Conservation (phyloP, 2,329 filamentous ascomycete species). For the Colletotrichum sp. region DNA sequence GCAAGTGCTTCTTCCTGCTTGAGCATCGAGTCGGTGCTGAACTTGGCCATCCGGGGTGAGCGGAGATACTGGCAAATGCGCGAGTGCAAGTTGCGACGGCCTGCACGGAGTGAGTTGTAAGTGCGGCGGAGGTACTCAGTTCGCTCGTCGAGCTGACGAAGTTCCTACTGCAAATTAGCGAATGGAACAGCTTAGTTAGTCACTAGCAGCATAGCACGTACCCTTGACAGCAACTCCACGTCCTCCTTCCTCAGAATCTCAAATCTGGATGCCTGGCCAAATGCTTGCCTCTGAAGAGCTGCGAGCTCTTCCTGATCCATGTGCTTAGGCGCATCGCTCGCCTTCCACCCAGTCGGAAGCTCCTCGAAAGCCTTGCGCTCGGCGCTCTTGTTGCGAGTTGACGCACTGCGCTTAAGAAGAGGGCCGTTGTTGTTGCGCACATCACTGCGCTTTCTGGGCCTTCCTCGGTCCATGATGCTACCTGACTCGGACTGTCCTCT, state of each 20-base stretch:
- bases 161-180: constrained; percentile 56
- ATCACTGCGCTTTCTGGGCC: constrained; percentile 61
- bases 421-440: constrained; percentile 40
- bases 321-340: constrained; percentile 54
- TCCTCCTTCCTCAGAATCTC: constrained; percentile 68
- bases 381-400: constrained; percentile 40
- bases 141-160: constrained; percentile 76
- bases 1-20: constrained; percentile 81
- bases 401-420: constrained; percentile 40
- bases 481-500: constrained; percentile 62
- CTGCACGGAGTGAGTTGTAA: constrained; percentile 75
- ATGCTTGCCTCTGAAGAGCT: constrained; percentile 62
- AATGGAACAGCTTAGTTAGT: background rate
- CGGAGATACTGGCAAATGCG: constrained; percentile 80
- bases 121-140: constrained; percentile 80
- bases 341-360: constrained; percentile 63
- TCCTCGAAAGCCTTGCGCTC: constrained; percentile 65
- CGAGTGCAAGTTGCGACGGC: constrained; percentile 76
- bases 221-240: constrained; percentile 69
- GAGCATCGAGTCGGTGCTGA: constrained; percentile 76
- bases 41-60: constrained; percentile 71
- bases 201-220: constrained; percentile 34
- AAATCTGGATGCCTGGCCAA: constrained; percentile 66
- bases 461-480: constrained; percentile 65
- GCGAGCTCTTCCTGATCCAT: constrained; percentile 54